phyloP scores from a whole-genome alignment of 192 early-diverging fungal species.

The Entomortierella chlamydospora region DNA sequence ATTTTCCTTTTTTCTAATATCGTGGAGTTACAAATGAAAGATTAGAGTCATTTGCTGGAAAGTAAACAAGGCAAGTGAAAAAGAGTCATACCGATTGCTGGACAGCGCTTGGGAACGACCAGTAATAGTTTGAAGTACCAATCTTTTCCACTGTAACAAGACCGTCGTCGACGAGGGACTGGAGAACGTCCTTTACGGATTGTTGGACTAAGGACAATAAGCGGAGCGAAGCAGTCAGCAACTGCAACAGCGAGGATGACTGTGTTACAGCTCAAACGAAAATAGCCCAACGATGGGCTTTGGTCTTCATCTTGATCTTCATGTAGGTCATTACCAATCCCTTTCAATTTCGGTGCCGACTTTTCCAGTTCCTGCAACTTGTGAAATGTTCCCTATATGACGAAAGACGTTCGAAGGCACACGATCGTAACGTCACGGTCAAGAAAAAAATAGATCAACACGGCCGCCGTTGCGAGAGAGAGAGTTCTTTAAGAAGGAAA shows the following conservation, averaged over 20 bases:
- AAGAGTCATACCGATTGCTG: slow-evolving; percentile 63
- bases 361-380: slow-evolving; percentile 90
- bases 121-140: slow-evolving; percentile 90
- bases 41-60: too few species aligned
- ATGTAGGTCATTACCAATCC: slow-evolving; percentile 67
- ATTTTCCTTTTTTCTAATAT: slow-evolving; percentile 57
- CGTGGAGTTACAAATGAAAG: background rate
- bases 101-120: slow-evolving; percentile 87
- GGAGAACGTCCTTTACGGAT: slow-evolving; percentile 86
- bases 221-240: background rate
- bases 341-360: slow-evolving; percentile 82
- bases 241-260: too few species aligned
- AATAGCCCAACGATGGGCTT: too few species aligned
- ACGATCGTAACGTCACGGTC: too few species aligned
- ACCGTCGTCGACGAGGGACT: slow-evolving; percentile 84
- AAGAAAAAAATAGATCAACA: too few species aligned
- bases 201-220: slow-evolving; percentile 67
- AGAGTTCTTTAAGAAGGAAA: background rate
- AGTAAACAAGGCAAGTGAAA: too few species aligned
- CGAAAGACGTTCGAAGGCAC: background rate
- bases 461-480: too few species aligned
- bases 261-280: too few species aligned
- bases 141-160: slow-evolving; percentile 87
- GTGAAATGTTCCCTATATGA: slow-evolving; percentile 71
- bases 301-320: background rate